Evolutionary conservation across 1,284 basidiomycete species (phyloP).

Genomic region (Bjerkandera adusta): DNA sequence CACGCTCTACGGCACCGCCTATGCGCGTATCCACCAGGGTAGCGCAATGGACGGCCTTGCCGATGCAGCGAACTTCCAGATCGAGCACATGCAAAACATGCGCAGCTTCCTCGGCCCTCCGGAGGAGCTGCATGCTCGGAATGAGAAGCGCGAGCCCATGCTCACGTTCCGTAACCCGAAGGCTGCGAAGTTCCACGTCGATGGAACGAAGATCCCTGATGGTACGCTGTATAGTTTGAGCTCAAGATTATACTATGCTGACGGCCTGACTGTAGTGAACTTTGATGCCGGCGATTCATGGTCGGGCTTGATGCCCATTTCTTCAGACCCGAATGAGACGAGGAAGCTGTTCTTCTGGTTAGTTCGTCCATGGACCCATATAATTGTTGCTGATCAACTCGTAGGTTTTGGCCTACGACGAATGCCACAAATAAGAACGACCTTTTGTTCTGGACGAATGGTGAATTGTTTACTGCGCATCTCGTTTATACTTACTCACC

Average conservation of each 20-base stretch:
- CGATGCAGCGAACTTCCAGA: conserved; percentile 41
- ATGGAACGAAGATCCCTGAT: conserved; percentile 33
- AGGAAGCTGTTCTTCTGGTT: conserved; percentile 47
- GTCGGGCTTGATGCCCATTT: conserved; percentile 39
- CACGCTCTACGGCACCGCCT: background rate
- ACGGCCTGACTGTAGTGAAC: conserved; percentile 23
- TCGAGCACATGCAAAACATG: conserved; percentile 44
- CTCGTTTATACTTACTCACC: background rate
- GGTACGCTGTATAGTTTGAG: conserved; percentile 20
- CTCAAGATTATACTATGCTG: conserved; percentile 17
- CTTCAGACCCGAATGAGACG: conserved; percentile 32
- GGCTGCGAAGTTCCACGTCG: conserved; percentile 32
- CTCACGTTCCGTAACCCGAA: conserved; percentile 33
- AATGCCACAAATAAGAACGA: conserved; percentile 45
- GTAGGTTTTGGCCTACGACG: conserved; percentile 46
- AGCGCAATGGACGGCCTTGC: conserved; percentile 41
- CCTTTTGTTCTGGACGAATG: conserved; percentile 46
- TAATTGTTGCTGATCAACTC: background rate
- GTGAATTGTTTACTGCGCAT: conserved; percentile 12
- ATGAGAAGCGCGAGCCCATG: conserved; percentile 22
- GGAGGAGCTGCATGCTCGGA: conserved; percentile 10
- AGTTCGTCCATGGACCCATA: background rate
- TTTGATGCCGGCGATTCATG: conserved; percentile 41
- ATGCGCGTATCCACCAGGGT: conserved; percentile 17
- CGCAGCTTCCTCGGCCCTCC: conserved; percentile 40